A percentile compares a stretch with the other conserved stretches of the same genome.
Conservation (phyloP, 148 eudicot species). For the Rheum nobile region DNA sequence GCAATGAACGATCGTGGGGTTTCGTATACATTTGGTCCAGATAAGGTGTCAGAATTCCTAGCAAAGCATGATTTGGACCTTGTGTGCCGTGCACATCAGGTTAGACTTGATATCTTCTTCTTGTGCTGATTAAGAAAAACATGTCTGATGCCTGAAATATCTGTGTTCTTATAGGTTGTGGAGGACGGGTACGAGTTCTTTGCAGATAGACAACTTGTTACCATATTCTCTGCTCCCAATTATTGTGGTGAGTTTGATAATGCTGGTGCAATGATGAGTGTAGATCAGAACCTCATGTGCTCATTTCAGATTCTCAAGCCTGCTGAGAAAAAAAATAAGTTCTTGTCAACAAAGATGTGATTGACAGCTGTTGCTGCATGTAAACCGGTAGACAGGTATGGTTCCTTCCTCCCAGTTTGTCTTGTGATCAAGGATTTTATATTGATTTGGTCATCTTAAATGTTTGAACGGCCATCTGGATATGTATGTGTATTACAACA, state of each 20-base stretch:
- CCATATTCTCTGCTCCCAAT: conserved; percentile 66
- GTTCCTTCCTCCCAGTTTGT: background rate
- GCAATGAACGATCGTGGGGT: conserved; percentile 80
- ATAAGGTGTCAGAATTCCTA: conserved; percentile 58
- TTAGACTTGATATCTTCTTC: conserved; percentile 4
- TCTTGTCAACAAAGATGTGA: conserved; percentile 55
- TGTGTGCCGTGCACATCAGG: conserved; percentile 81
- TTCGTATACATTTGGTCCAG: conserved; percentile 64
- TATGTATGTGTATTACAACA: background rate
- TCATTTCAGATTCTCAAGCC: conserved; percentile 79
- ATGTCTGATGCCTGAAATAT: conserved; percentile 1
- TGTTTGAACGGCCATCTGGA: background rate
- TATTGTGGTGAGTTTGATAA: conserved; percentile 78
- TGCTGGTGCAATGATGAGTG: conserved; percentile 81
- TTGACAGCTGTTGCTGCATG: background rate
- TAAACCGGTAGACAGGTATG: background rate
- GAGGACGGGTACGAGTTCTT: conserved; percentile 77
- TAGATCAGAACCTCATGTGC: conserved; percentile 56
- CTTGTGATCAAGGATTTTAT: background rate
- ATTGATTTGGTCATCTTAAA: background rate
- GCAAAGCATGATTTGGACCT: conserved; percentile 61
- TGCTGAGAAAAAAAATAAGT: conserved; percentile 57
- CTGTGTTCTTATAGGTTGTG: conserved; percentile 39
- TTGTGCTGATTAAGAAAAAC: background rate
- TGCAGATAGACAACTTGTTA: conserved; percentile 72